These are phyloP conservation scores for Lodderomyces jiufengensis DNA, from an alignment of 1,139 yeast species.

Conservation along the genomic window DNA sequence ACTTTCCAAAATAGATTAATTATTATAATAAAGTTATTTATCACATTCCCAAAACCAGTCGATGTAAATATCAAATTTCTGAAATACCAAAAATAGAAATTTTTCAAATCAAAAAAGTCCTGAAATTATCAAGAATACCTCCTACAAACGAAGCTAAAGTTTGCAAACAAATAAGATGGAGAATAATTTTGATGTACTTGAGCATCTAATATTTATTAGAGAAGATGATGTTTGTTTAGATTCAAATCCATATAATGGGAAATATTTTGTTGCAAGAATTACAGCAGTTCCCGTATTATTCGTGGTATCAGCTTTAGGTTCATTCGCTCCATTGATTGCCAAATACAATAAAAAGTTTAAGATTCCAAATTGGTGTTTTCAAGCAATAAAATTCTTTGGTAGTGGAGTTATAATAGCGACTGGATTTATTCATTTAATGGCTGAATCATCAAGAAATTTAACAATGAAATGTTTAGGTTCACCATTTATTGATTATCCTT, in stretches of 20 bases:
- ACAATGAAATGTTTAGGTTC: slow-evolving; percentile 29
- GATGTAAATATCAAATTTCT: no score
- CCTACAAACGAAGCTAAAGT: no score
- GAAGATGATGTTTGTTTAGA: slow-evolving; percentile 16
- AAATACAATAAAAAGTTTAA: slow-evolving; percentile 17
- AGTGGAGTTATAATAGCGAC: slow-evolving; percentile 37
- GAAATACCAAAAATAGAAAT: no score
- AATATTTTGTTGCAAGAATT: slow-evolving; percentile 23
- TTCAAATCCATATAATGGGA: slow-evolving; percentile 18
- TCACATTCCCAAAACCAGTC: no score
- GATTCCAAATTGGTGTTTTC: slow-evolving; percentile 27
- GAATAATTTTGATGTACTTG: no score
- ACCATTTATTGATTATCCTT: slow-evolving; percentile 27
- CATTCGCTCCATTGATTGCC: slow-evolving; percentile 30
- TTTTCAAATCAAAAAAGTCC: no score
- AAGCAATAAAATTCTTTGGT: slow-evolving; percentile 27
- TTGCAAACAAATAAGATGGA: no score
- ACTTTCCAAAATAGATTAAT: no score
- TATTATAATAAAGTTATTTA: no score
- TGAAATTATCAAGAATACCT: no score
- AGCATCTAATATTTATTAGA: background rate
- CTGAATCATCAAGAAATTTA: slow-evolving; percentile 25
- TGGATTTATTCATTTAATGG: slow-evolving; percentile 32
- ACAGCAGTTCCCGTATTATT: slow-evolving; percentile 30
- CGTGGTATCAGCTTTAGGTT: slow-evolving; percentile 29